Percentiles rank a stretch among this genome's conserved stretches.
phyloP scores from a whole-genome alignment of 352 stramenopile species.

The Phytophthora pisi region DNA sequence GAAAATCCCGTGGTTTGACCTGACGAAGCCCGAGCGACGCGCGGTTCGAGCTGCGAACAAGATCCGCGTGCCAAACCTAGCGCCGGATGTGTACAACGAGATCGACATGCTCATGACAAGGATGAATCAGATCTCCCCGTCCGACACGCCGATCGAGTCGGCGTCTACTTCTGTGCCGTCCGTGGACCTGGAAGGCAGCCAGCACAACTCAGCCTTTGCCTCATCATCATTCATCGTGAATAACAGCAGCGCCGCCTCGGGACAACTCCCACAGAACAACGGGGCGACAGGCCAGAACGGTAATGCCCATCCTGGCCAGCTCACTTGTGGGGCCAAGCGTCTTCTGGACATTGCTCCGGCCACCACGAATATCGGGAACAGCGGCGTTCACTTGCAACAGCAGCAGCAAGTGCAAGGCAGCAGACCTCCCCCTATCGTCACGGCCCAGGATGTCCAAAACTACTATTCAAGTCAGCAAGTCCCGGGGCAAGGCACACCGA shows the following conservation, averaged over 20 bases:
- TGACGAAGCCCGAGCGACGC: constrained; percentile 55
- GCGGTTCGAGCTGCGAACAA: constrained; percentile 48
- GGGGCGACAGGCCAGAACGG: constrained; percentile 2
- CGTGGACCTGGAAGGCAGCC: constrained; percentile 23
- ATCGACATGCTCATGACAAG: constrained; percentile 49
- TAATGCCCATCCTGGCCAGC: constrained; percentile 20
- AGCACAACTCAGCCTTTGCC: constrained; percentile 17
- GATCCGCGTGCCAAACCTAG: constrained; percentile 50
- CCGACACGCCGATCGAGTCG: constrained; percentile 18
- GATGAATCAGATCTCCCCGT: constrained; percentile 33
- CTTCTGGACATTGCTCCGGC: constrained; percentile 18
- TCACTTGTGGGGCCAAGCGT: constrained; percentile 27
- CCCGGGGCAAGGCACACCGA: constrained; percentile 19
- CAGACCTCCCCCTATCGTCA: constrained; percentile 5
- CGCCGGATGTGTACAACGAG: constrained; percentile 46
- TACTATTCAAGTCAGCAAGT: constrained; percentile 20
- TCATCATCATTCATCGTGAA: constrained; percentile 9
- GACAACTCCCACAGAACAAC: neutral
- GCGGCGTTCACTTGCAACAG: constrained; percentile 4
- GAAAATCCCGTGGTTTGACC: constrained; percentile 59
- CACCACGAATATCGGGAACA: neutral
- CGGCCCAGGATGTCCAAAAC: constrained; percentile 9
- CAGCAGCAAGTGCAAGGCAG: constrained; percentile 7
- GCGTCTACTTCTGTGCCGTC: constrained; percentile 3
- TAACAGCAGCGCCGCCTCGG: constrained; percentile 2